Conservation (phyloP, 2,329 filamentous ascomycete species). For the Nakataea oryzae region DNA sequence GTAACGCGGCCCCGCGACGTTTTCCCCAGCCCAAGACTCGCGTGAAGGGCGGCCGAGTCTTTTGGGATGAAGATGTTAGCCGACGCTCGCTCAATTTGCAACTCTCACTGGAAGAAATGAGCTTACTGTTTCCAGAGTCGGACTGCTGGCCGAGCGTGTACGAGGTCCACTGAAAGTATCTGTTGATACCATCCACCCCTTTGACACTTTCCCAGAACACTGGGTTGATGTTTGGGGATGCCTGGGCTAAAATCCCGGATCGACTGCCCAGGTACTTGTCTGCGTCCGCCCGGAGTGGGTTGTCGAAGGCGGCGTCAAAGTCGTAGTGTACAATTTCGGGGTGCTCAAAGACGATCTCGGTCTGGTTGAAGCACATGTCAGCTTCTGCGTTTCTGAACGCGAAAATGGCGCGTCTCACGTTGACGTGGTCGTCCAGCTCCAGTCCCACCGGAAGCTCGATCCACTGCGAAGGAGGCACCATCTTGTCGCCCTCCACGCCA, state of each 20-base stretch:
- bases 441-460: conserved; percentile 48
- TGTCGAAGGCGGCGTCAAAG: conserved; percentile 50
- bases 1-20: background rate
- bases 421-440: conserved; percentile 46
- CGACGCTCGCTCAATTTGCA: background rate
- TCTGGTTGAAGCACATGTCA: conserved; percentile 22
- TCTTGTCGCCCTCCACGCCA: conserved; percentile 37
- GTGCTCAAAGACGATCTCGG: conserved; percentile 32
- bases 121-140: background rate
- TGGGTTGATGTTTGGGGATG: conserved; percentile 54
- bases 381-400: background rate
- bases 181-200: conserved; percentile 45
- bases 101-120: background rate
- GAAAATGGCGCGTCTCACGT: conserved; percentile 14
- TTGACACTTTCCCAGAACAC: conserved; percentile 47
- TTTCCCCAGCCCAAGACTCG: background rate
- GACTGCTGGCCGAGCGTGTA: background rate
- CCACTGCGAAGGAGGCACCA: conserved; percentile 40
- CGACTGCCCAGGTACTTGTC: conserved; percentile 34
- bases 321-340: conserved; percentile 47
- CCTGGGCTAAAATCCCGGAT: conserved; percentile 51
- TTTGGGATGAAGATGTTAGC: background rate
- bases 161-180: conserved; percentile 52
- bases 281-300: conserved; percentile 30
- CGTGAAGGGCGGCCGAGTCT: conserved; percentile 21